Percentiles rank a stretch among this genome's conserved stretches.
phyloP scores from a whole-genome alignment of 108 stramenopile species.

The Fragilaria crotonensis region DNA sequence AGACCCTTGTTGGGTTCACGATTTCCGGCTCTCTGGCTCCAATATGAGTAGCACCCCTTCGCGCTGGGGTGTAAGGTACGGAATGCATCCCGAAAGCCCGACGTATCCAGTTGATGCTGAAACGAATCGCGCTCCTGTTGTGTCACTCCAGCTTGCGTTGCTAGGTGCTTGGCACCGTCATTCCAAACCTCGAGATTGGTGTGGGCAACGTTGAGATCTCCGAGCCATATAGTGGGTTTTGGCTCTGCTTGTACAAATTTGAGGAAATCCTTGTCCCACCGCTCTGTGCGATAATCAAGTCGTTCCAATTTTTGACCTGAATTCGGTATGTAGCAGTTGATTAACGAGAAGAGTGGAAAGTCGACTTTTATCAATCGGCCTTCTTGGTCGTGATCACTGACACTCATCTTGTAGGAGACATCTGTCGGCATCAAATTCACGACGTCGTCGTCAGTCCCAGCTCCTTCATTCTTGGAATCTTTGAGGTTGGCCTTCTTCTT shows the following conservation, averaged over 20 bases:
- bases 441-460: slow-evolving; percentile 21
- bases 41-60: slow-evolving; percentile 83
- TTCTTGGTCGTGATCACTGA: slow-evolving; percentile 81
- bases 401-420: slow-evolving; percentile 42
- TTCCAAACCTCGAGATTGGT: slow-evolving; percentile 85
- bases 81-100: slow-evolving; percentile 83
- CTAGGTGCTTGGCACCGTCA: slow-evolving; percentile 86
- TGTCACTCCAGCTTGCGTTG: slow-evolving; percentile 84
- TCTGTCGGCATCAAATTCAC: slow-evolving; percentile 37
- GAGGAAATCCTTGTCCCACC: slow-evolving; percentile 90
- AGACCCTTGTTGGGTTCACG: slow-evolving; percentile 90
- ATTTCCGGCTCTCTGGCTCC: slow-evolving; percentile 82
- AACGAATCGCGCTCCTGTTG: slow-evolving; percentile 82
- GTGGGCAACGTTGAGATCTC: slow-evolving; percentile 91
- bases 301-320: slow-evolving; percentile 93
- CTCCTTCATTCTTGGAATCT: background rate
- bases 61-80: slow-evolving; percentile 75
- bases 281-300: slow-evolving; percentile 83
- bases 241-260: slow-evolving; percentile 54
- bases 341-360: slow-evolving; percentile 80
- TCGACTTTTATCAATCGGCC: slow-evolving; percentile 89
- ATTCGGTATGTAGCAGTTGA: slow-evolving; percentile 96
- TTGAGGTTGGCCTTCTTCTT: slow-evolving; percentile 5
- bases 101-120: slow-evolving; percentile 47
- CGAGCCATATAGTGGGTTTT: slow-evolving; percentile 82